Percentiles rank a stretch among this genome's conserved stretches.
phyloP scores from a whole-genome alignment of 345 rosid genomes.

The Citrus sp. region DNA sequence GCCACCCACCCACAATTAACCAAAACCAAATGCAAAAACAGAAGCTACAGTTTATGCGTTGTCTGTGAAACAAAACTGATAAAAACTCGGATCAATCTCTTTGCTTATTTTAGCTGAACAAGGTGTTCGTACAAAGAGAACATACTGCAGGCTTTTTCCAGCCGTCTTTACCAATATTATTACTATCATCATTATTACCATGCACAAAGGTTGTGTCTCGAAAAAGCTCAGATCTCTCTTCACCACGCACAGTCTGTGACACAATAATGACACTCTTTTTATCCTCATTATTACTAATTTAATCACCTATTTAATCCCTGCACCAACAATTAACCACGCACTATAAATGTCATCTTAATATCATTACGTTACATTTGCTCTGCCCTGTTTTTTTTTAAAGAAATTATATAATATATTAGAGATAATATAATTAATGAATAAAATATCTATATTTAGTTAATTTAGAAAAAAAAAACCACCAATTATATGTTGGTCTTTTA shows the following conservation, averaged over 20 bases:
- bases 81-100: background rate
- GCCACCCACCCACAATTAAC: slow-evolving; percentile 2
- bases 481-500: too few species aligned
- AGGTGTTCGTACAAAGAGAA: slow-evolving; percentile 23
- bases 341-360: background rate
- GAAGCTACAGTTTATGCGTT: too few species aligned
- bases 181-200: slow-evolving; percentile 27
- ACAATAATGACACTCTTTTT: slow-evolving; percentile 26
- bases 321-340: background rate
- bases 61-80: background rate
- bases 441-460: too few species aligned
- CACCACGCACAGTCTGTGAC: slow-evolving; percentile 23
- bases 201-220: slow-evolving; percentile 34
- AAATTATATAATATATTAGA: too few species aligned
- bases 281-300: slow-evolving; percentile 11
- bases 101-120: background rate
- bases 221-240: slow-evolving; percentile 14
- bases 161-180: slow-evolving; percentile 48
- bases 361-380: background rate
- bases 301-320: slow-evolving; percentile 12
- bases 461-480: too few species aligned
- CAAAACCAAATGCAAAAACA: background rate
- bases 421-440: too few species aligned
- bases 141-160: slow-evolving; percentile 29
- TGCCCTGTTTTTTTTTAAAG: background rate